phyloP scores from a whole-genome alignment of 2,329 filamentous ascomycete genomes.

The Phoma sp. region DNA sequence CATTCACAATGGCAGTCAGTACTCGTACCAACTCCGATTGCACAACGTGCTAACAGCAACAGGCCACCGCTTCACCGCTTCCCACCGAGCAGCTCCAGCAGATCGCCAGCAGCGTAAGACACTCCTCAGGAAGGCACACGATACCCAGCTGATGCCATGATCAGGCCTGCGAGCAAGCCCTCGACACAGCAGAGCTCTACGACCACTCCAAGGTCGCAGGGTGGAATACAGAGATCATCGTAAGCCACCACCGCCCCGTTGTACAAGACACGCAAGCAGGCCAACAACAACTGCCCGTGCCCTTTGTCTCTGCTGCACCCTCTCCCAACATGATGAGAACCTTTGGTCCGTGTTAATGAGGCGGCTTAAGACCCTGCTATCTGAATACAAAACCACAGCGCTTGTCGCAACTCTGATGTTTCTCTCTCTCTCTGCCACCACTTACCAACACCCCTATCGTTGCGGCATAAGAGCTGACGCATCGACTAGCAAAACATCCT shows the following conservation, averaged over 20 bases:
- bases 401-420: conserved; percentile 74
- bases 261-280: conserved; percentile 5
- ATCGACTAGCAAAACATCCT: conserved; percentile 72
- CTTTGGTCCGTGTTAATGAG: conserved; percentile 97
- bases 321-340: conserved; percentile 71
- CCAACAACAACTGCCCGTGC: conserved; percentile 2
- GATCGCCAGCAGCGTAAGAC: conserved; percentile 39
- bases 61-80: conserved; percentile 35
- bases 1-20: conserved; percentile 40
- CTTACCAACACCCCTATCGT: neutral
- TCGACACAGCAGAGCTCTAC: conserved; percentile 78
- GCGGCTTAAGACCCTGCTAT: conserved; percentile 87
- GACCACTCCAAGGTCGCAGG: conserved; percentile 82
- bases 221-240: conserved; percentile 95
- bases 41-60: neutral
- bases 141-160: conserved; percentile 11
- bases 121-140: neutral
- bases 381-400: conserved; percentile 78
- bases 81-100: conserved; percentile 40
- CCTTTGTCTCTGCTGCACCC: neutral
- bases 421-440: neutral
- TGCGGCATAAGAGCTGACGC: neutral
- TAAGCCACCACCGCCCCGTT: conserved; percentile 56
- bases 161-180: conserved; percentile 81
- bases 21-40: neutral